Conservation (phyloP, 1,139 yeast species). For the Nakaseomyces uthaithaninus region DNA sequence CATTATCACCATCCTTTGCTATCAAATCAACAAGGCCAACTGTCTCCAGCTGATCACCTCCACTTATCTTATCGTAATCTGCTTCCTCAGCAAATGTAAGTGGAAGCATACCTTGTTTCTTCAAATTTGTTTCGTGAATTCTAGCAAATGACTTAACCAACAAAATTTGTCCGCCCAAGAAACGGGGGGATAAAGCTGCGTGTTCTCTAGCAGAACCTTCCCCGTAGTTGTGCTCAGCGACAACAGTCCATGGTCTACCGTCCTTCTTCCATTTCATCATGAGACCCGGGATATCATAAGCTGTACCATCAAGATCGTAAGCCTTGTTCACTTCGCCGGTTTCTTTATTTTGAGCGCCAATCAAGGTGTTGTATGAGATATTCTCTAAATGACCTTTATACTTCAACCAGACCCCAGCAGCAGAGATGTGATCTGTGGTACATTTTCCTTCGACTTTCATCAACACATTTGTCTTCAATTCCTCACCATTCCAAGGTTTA, state of each 20-base stretch:
- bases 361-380: slow-evolving; percentile 87
- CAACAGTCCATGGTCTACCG: slow-evolving; percentile 80
- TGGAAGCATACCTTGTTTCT: slow-evolving; percentile 95
- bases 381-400: slow-evolving; percentile 96
- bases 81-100: slow-evolving; percentile 80
- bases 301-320: slow-evolving; percentile 75
- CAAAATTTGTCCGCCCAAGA: slow-evolving; percentile 82
- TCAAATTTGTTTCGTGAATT: slow-evolving; percentile 84
- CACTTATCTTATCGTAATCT: slow-evolving; percentile 72
- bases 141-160: slow-evolving; percentile 95
- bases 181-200: slow-evolving; percentile 93
- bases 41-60: slow-evolving; percentile 77
- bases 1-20: slow-evolving; percentile 74
- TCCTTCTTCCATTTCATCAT: slow-evolving; percentile 94
- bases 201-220: slow-evolving; percentile 99
- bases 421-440: slow-evolving; percentile 97
- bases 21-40: slow-evolving; percentile 71
- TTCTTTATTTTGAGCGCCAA: slow-evolving; percentile 95
- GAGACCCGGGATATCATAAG: slow-evolving; percentile 81
- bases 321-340: slow-evolving; percentile 93
- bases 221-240: slow-evolving; percentile 97
- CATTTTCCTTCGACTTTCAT: slow-evolving; percentile 95
- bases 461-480: slow-evolving; percentile 63
- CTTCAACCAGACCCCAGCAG: slow-evolving; percentile 99
- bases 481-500: slow-evolving; percentile 76